Evolutionary conservation across 768 basidiomycete genomes (phyloP).

Genomic region (Trametes punicea): DNA sequence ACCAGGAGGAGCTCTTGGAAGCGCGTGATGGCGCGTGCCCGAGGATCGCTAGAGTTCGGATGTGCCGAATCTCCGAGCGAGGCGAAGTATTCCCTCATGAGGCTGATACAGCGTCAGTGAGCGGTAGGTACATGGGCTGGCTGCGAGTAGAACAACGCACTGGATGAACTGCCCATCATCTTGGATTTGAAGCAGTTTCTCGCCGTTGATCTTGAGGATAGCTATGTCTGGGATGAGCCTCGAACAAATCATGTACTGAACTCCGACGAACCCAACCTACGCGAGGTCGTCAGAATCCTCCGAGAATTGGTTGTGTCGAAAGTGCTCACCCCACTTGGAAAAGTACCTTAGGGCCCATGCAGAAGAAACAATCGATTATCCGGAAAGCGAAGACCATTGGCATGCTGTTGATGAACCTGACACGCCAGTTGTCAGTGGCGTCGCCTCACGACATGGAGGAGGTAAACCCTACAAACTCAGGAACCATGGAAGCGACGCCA

Average conservation of each 20-base stretch:
- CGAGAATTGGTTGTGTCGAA: neutral
- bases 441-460: slow-evolving; percentile 18
- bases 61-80: slow-evolving; percentile 93
- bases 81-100: slow-evolving; percentile 95
- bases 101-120: slow-evolving; percentile 39
- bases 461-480: slow-evolving; percentile 76
- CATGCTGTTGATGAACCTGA: slow-evolving; percentile 88
- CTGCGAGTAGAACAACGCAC: slow-evolving; percentile 40
- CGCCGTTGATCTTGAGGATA: slow-evolving; percentile 96
- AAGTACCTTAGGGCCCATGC: slow-evolving; percentile 97
- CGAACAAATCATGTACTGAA: slow-evolving; percentile 21
- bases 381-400: slow-evolving; percentile 98
- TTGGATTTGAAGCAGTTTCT: slow-evolving; percentile 85
- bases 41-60: slow-evolving; percentile 82
- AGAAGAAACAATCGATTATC: slow-evolving; percentile 96
- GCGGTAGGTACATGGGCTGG: neutral
- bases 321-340: slow-evolving; percentile 92
- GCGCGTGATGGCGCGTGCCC: slow-evolving; percentile 88
- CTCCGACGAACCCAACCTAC: slow-evolving; percentile 54
- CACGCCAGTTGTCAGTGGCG: slow-evolving; percentile 3
- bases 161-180: slow-evolving; percentile 97
- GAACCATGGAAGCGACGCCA: slow-evolving; percentile 98
- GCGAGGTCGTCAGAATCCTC: slow-evolving; percentile 1
- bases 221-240: slow-evolving; percentile 42
- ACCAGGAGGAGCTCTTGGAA: slow-evolving; percentile 97